These are phyloP conservation scores for Saccharata proteae DNA, from an alignment of 2,329 filamentous ascomycete species.

Conservation along the genomic window DNA sequence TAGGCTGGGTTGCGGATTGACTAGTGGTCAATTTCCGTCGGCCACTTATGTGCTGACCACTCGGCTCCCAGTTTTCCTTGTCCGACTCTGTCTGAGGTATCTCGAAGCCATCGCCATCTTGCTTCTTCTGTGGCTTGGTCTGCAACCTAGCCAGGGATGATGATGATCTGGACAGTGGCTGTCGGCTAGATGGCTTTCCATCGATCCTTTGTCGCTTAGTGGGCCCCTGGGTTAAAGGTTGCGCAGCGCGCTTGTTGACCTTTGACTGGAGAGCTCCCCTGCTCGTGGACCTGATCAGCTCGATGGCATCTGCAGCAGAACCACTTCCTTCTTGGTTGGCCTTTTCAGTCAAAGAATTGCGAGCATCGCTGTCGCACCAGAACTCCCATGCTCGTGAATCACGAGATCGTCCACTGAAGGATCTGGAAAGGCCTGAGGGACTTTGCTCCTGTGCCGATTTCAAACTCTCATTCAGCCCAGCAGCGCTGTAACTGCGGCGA, in stretches of 20 bases:
- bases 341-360: conserved; percentile 67
- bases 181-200: conserved; percentile 21
- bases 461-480: conserved; percentile 30
- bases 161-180: conserved; percentile 21
- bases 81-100: conserved; percentile 63
- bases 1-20: conserved; percentile 16
- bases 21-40: conserved; percentile 1
- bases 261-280: conserved; percentile 40
- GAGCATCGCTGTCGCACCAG: conserved; percentile 68
- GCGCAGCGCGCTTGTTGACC: conserved; percentile 53
- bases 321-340: conserved; percentile 70
- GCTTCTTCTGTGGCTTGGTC: conserved; percentile 12
- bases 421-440: conserved; percentile 17
- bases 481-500: conserved; percentile 59
- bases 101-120: conserved; percentile 33
- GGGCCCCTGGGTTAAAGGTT: conserved; percentile 17
- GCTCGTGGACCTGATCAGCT: conserved; percentile 60
- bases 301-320: conserved; percentile 71
- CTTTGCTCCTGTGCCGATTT: conserved; percentile 15
- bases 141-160: conserved; percentile 24
- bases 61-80: conserved; percentile 80
- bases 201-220: conserved; percentile 19
- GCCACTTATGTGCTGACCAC: conserved; percentile 11
- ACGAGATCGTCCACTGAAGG: conserved; percentile 61
- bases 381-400: conserved; percentile 88